A percentile compares a stretch with the other conserved stretches of the same genome.
These are phyloP conservation scores for Colletotrichum viniferum DNA, from an alignment of 2,329 filamentous ascomycete species.

Conservation along the genomic window DNA sequence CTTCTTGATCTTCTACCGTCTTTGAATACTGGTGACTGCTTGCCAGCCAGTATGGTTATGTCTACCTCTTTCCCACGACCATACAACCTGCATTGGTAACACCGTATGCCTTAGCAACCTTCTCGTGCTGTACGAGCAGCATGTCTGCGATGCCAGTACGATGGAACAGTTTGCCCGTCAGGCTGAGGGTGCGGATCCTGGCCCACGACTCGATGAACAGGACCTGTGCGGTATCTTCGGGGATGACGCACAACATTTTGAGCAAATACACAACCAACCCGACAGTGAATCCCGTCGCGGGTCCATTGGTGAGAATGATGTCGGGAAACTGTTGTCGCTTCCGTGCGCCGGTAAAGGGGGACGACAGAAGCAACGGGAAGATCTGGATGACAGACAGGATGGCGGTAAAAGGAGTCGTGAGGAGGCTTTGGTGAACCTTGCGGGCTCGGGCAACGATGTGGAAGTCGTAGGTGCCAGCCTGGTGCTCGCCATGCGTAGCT, in stretches of 20 bases:
- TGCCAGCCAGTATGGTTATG: not conserved
- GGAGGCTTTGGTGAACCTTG: conserved; percentile 79
- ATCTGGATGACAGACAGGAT: conserved; percentile 69
- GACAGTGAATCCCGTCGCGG: conserved; percentile 84
- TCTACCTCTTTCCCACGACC: conserved; percentile 27
- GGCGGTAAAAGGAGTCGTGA: conserved; percentile 73
- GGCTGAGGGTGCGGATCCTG: conserved; percentile 78
- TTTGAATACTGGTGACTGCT: not conserved
- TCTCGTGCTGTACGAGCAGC: conserved; percentile 82
- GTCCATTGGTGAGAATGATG: conserved; percentile 85
- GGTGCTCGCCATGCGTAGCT: conserved; percentile 22
- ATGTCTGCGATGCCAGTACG: conserved; percentile 70
- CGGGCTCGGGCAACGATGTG: conserved; percentile 76
- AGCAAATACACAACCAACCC: conserved; percentile 53
- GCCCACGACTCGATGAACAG: conserved; percentile 96
- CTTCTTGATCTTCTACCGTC: not conserved
- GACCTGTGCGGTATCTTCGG: conserved; percentile 66
- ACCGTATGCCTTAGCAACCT: conserved; percentile 56
- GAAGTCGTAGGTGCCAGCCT: conserved; percentile 63
- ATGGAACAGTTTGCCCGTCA: conserved; percentile 81
- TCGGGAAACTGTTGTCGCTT: conserved; percentile 61
- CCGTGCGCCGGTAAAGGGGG: conserved; percentile 26
- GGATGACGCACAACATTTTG: conserved; percentile 49
- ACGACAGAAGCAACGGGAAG: conserved; percentile 56
- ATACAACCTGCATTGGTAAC: conserved; percentile 41